Conservation (phyloP, 208 protist genomes). For the Trypanosoma caninum region DNA sequence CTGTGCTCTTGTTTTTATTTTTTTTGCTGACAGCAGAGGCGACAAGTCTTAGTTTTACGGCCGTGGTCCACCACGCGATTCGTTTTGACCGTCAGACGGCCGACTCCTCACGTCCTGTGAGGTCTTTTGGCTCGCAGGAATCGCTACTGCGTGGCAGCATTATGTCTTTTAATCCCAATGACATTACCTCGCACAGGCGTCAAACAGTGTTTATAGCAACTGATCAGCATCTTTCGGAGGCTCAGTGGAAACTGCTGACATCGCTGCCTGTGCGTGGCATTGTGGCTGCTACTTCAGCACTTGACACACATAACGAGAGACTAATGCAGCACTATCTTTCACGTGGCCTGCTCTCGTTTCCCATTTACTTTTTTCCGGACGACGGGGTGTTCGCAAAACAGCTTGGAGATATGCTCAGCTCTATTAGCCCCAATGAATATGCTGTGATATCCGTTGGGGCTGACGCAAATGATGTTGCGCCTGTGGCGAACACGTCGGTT, state of each 20-base stretch:
- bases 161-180: constrained; percentile 26
- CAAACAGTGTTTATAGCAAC: constrained; percentile 63
- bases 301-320: constrained; percentile 48
- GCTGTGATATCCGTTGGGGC: constrained; percentile 52
- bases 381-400: constrained; percentile 19
- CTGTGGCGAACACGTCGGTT: constrained; percentile 41
- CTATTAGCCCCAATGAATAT: constrained; percentile 19
- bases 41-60: constrained; percentile 25
- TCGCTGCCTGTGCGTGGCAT: constrained; percentile 36
- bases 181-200: constrained; percentile 19
- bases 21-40: not conserved
- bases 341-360: constrained; percentile 19
- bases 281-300: constrained; percentile 38
- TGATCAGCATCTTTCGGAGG: constrained; percentile 36
- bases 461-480: constrained; percentile 18
- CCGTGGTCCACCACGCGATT: constrained; percentile 43
- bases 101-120: not conserved
- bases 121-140: constrained; percentile 38
- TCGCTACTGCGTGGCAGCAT: constrained; percentile 58
- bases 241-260: constrained; percentile 30
- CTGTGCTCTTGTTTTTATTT: constrained; percentile 1
- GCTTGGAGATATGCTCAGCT: constrained; percentile 21
- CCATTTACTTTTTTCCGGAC: constrained; percentile 56
- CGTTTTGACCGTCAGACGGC: constrained; percentile 39
- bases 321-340: constrained; percentile 37